Conservation (phyloP, 257 asterid species). For the Nicotiana benthamiana region DNA sequence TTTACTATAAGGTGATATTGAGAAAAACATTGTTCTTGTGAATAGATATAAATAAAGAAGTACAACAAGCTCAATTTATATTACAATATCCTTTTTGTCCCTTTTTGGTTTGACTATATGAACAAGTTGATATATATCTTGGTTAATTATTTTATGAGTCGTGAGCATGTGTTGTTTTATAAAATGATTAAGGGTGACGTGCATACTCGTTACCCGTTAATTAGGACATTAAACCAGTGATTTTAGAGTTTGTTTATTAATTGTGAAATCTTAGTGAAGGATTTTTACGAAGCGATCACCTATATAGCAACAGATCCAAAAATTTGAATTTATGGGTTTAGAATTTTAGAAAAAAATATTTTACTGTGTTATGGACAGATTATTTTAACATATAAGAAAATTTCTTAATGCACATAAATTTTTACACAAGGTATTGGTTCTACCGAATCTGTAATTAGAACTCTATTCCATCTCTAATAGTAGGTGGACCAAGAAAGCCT, state of each 20-base stretch:
- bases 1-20: neutral
- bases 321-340: no score
- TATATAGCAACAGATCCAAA: neutral
- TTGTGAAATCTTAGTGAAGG: neutral
- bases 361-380: no score
- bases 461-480: no score
- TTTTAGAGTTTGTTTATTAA: neutral
- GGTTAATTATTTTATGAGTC: constrained; percentile 2
- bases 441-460: no score
- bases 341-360: no score
- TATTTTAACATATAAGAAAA: no score
- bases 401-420: no score
- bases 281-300: neutral
- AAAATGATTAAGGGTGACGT: neutral
- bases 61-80: neutral
- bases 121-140: constrained; percentile 2
- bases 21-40: neutral
- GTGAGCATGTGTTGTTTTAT: neutral
- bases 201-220: neutral
- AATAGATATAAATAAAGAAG: neutral
- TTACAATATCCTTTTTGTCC: neutral
- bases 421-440: no score
- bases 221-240: neutral
- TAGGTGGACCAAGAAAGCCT: neutral
- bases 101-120: neutral